Evolutionary conservation across 2,329 filamentous ascomycete genomes (phyloP).

Genomic region (Rosellinia necatrix): DNA sequence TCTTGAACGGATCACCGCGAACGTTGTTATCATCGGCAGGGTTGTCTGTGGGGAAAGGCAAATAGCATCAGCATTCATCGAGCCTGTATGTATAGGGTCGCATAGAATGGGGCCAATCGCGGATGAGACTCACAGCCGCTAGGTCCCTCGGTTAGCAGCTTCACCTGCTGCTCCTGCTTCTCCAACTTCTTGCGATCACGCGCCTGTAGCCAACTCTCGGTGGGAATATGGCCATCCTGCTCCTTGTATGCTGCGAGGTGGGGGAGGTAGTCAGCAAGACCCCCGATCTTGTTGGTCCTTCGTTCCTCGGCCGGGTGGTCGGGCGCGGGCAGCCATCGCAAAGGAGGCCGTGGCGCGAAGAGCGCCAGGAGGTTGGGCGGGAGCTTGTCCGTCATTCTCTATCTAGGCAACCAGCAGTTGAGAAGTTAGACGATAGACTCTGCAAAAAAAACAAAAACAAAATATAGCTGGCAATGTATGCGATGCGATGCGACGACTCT

Average conservation of each 20-base stretch:
- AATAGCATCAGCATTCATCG: neutral
- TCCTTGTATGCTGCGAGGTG: conserved; percentile 78
- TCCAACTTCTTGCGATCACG: conserved; percentile 84
- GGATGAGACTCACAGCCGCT: conserved; percentile 59
- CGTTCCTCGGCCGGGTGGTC: conserved; percentile 85
- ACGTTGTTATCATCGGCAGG: conserved; percentile 86
- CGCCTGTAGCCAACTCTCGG: conserved; percentile 90
- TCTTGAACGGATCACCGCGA: conserved; percentile 92
- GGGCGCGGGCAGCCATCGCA: conserved; percentile 83
- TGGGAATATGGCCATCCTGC: conserved; percentile 75
- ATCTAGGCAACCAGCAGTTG: conserved; percentile 8
- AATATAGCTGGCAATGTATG: no score
- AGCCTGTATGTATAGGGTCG: neutral
- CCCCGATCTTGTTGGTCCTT: conserved; percentile 72
- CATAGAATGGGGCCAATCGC: neutral
- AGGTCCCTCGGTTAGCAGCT: conserved; percentile 65
- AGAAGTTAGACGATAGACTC: conserved; percentile 5
- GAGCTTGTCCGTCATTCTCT: conserved; percentile 90
- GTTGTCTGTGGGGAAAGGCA: conserved; percentile 61
- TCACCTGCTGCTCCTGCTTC: conserved; percentile 71
- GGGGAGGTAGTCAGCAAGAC: conserved; percentile 75
- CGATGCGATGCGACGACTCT: conserved; percentile 17
- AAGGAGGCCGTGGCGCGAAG: conserved; percentile 89
- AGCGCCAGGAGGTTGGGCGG: conserved; percentile 90
- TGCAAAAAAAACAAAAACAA: neutral